Evolutionary conservation across 768 basidiomycete species (phyloP).

Genomic region (Cystobasidium onofrii): DNA sequence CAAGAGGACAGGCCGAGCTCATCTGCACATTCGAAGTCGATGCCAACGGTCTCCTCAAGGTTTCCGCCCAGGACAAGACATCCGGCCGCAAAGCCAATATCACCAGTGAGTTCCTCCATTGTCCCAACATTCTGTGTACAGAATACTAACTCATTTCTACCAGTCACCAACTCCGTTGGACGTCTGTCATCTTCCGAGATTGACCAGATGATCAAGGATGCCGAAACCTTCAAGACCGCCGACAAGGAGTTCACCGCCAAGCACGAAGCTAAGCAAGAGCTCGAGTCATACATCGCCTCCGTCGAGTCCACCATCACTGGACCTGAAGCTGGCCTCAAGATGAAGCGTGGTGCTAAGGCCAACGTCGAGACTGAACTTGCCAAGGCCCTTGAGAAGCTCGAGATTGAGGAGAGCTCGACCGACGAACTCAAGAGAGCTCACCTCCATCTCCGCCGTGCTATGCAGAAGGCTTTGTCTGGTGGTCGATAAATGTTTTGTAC

Average conservation of each 20-base stretch:
- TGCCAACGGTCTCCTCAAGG: slow-evolving; percentile 98
- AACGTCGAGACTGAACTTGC: slow-evolving; percentile 97
- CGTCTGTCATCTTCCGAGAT: slow-evolving; percentile 96
- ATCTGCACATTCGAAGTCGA: slow-evolving; percentile 99
- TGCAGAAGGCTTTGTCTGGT: slow-evolving; percentile 69
- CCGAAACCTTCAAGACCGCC: slow-evolving; percentile 90
- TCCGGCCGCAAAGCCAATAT: slow-evolving; percentile 90
- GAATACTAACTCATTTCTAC: neutral
- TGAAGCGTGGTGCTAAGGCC: slow-evolving; percentile 89
- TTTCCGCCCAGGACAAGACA: slow-evolving; percentile 94
- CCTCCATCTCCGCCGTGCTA: slow-evolving; percentile 85
- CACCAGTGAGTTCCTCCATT: slow-evolving; percentile 32
- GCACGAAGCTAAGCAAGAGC: slow-evolving; percentile 96
- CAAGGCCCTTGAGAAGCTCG: slow-evolving; percentile 93
- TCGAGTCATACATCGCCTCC: slow-evolving; percentile 94
- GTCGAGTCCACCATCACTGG: slow-evolving; percentile 93
- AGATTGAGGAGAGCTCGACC: slow-evolving; percentile 85
- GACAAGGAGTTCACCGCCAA: slow-evolving; percentile 92
- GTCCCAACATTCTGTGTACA: neutral
- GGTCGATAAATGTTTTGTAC: slow-evolving; percentile 24
- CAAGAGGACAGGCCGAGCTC: slow-evolving; percentile 96
- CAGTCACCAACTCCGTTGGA: slow-evolving; percentile 96
- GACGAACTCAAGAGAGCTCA: slow-evolving; percentile 96
- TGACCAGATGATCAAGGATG: slow-evolving; percentile 99
- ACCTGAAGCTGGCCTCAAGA: slow-evolving; percentile 94